Base-by-base conservation (phyloP, 345 rosid genomes). In the Brassica nigra region DNA sequence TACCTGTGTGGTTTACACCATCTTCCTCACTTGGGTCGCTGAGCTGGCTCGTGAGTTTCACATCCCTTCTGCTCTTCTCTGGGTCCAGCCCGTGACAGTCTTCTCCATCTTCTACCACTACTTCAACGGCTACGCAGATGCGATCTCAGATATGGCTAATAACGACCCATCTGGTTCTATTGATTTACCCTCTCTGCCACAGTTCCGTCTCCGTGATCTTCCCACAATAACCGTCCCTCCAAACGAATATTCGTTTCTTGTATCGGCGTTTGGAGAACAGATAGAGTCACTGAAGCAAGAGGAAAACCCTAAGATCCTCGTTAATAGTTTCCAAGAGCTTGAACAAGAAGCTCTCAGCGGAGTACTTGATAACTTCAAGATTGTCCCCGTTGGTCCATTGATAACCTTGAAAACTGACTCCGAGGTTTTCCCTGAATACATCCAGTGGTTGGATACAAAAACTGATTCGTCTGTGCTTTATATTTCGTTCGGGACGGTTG, bases 1-100 rank as follows among this genome's bases (percentile, higher is more conserved):
- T 11, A 74, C 83, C 4, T 79, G 86, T 57, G 9, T 92, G 66
- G 81, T 87, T 12, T 86, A 86, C 88, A 86, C 85, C 0, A 3
- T 86, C 6, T 80, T 90, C 2, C 79, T 90, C 30, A 86, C 89
- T 0, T 92, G 91, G 90, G 92, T 83, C 0, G 89, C 85, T 0
- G 84, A 75, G 37, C 83, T 86, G 49, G 92, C 94, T 15, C 86
- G 84, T 70, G 82, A 71, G 5, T 42, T 75, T 15, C 68, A 82
- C 36, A 54, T 90, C 4, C 92, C 89, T 6, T 65, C 83, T 0
- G 77, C 85, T 0, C 85, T 86, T 20, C 85, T 92, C 2, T 92
- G 97, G 94, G 80, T 77, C 61, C 94, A 92, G 34, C 89, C 94
- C 0, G 84, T 93, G 1, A 77, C 88, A 0, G 89, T 90, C 3